phyloP scores from a whole-genome alignment of 257 asterid genomes.

The Coffea eugenioides region DNA sequence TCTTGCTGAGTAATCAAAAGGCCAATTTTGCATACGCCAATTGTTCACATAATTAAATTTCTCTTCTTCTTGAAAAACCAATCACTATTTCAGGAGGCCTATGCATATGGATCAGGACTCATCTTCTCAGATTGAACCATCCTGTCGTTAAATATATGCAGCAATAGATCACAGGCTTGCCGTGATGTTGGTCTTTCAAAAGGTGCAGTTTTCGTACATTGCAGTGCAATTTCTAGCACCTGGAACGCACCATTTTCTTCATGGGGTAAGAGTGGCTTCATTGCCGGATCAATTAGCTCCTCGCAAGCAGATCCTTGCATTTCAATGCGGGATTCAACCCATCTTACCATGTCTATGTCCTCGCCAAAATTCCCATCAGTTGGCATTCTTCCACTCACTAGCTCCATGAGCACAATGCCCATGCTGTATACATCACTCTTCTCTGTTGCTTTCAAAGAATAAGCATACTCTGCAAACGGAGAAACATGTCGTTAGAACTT shows the following conservation, averaged over 20 bases:
- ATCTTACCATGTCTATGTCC: slow-evolving; percentile 79
- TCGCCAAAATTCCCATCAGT: slow-evolving; percentile 70
- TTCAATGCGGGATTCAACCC: slow-evolving; percentile 66
- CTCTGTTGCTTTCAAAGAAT: slow-evolving; percentile 78
- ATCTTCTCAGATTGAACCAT: slow-evolving; percentile 41
- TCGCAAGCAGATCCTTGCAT: slow-evolving; percentile 43
- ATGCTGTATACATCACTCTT: slow-evolving; percentile 93
- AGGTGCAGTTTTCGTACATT: slow-evolving; percentile 87
- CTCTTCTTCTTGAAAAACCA: background rate
- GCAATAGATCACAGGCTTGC: slow-evolving; percentile 55
- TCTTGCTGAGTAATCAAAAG: background rate
- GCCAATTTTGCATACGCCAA: slow-evolving; percentile 8
- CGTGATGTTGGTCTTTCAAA: slow-evolving; percentile 84
- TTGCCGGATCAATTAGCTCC: slow-evolving; percentile 60
- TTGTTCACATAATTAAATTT: slow-evolving; percentile 1
- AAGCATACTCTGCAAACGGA: slow-evolving; percentile 68
- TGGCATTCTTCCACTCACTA: slow-evolving; percentile 85
- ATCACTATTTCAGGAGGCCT: background rate
- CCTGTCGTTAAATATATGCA: slow-evolving; percentile 55
- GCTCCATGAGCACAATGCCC: slow-evolving; percentile 95
- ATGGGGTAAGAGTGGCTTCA: slow-evolving; percentile 59
- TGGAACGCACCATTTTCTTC: slow-evolving; percentile 59
- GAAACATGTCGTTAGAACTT: background rate
- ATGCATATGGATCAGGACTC: slow-evolving; percentile 40
- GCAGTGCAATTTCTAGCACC: slow-evolving; percentile 69